A percentile compares a stretch with the other conserved stretches of the same genome.
Evolutionary conservation across 2,329 filamentous ascomycete genomes (phyloP).

Genomic region (Botrytis fragariae): DNA sequence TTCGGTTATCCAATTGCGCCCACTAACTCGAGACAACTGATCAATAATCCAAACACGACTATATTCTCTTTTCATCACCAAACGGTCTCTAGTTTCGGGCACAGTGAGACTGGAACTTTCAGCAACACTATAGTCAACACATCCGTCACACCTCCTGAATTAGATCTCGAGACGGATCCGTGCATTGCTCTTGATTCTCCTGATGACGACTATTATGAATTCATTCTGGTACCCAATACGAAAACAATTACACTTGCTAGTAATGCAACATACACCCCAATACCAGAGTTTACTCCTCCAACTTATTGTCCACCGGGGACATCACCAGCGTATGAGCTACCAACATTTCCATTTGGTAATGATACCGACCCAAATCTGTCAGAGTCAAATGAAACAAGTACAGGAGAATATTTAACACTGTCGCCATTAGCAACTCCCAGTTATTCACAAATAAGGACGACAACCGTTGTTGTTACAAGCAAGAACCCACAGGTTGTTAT

Average conservation of each 20-base stretch:
- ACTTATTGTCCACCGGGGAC: conserved; percentile 24
- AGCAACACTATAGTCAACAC: too few relatives aligned
- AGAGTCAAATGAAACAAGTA: neutral
- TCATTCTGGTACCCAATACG: conserved; percentile 32
- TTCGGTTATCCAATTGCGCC: neutral
- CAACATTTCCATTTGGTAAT: neutral
- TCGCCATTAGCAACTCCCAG: neutral
- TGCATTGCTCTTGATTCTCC: conserved; percentile 1
- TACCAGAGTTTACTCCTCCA: conserved; percentile 34
- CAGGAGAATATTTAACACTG: neutral
- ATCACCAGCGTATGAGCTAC: neutral
- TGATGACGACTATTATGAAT: neutral
- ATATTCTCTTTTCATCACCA: neutral
- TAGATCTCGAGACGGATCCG: neutral
- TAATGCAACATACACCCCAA: conserved; percentile 21
- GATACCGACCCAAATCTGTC: neutral
- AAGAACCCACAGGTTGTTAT: conserved; percentile 12
- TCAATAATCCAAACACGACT: neutral
- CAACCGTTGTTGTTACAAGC: conserved; percentile 10
- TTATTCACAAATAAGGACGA: neutral
- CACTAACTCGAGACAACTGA: neutral
- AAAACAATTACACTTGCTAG: conserved; percentile 29
- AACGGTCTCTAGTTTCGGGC: neutral
- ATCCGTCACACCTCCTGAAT: neutral
- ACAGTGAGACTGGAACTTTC: neutral